Percentiles rank a stretch among this genome's conserved stretches.
Conservation (phyloP, 441 rosid species). For the Capsella rubella region DNA sequence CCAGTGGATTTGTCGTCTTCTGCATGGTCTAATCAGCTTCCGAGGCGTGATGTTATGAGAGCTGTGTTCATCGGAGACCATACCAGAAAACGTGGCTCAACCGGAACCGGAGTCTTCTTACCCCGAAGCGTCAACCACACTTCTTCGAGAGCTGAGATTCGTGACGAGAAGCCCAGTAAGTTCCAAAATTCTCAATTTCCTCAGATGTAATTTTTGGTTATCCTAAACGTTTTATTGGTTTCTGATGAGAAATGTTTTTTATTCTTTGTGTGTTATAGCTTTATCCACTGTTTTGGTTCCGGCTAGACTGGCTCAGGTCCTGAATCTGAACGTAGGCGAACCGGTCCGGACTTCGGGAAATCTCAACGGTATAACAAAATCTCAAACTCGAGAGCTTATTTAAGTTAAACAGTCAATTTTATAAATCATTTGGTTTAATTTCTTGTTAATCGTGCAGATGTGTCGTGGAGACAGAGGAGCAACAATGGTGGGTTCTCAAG, state of each 20-base stretch:
- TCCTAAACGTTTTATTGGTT: background rate
- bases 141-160: slow-evolving; percentile 43
- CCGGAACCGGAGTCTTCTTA: slow-evolving; percentile 90
- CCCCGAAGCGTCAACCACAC: slow-evolving; percentile 58
- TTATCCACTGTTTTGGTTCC: slow-evolving; percentile 72
- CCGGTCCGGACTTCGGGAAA: slow-evolving; percentile 43
- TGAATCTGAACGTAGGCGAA: slow-evolving; percentile 62
- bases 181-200: background rate
- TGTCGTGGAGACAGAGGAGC: slow-evolving; percentile 31
- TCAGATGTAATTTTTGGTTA: background rate
- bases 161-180: slow-evolving; percentile 62
- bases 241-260: slow-evolving; percentile 6
- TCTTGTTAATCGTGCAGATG: slow-evolving; percentile 21
- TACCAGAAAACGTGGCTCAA: slow-evolving; percentile 54
- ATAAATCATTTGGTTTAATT: background rate
- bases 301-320: slow-evolving; percentile 72
- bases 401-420: background rate
- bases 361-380: slow-evolving; percentile 8
- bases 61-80: slow-evolving; percentile 63
- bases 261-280: slow-evolving; percentile 31
- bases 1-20: slow-evolving; percentile 48
- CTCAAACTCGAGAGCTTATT: background rate
- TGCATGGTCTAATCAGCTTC: slow-evolving; percentile 63
- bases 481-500: slow-evolving; percentile 28
- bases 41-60: slow-evolving; percentile 51